Evolutionary conservation across 345 rosid species (phyloP).

Genomic region (Theobroma cacao): DNA sequence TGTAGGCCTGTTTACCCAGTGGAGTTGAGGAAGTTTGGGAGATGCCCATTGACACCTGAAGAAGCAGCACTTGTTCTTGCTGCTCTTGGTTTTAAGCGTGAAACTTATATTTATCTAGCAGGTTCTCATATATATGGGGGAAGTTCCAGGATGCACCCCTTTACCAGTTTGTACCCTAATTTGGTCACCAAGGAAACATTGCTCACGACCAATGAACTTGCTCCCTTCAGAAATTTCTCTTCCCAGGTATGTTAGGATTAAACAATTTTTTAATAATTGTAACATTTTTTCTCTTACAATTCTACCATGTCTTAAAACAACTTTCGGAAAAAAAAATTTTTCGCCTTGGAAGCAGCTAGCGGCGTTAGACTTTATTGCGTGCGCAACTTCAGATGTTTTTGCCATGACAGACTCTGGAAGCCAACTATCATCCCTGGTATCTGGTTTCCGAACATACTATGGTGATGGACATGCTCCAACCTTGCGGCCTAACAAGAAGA

Average conservation of each 20-base stretch:
- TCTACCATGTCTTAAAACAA: background rate
- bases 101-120: conserved; percentile 76
- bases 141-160: conserved; percentile 62
- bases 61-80: conserved; percentile 87
- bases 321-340: background rate
- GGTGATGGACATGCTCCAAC: conserved; percentile 70
- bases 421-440: conserved; percentile 84
- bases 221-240: conserved; percentile 82
- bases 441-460: conserved; percentile 81
- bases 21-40: conserved; percentile 71
- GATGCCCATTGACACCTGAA: conserved; percentile 96
- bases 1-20: conserved; percentile 51
- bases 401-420: conserved; percentile 98
- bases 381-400: conserved; percentile 85
- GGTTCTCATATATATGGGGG: conserved; percentile 77
- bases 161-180: conserved; percentile 74
- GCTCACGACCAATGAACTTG: conserved; percentile 67
- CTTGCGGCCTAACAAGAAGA: conserved; percentile 86
- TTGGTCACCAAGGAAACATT: conserved; percentile 85
- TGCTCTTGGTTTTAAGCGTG: conserved; percentile 66
- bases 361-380: conserved; percentile 83
- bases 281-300: background rate
- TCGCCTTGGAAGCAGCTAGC: conserved; percentile 58
- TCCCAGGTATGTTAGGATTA: conserved; percentile 55
- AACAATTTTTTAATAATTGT: too few relatives aligned